A percentile compares a stretch with the other conserved stretches of the same genome.
Conservation (phyloP, 164 flowering plant genomes). For the Paratinospora sagittata region DNA sequence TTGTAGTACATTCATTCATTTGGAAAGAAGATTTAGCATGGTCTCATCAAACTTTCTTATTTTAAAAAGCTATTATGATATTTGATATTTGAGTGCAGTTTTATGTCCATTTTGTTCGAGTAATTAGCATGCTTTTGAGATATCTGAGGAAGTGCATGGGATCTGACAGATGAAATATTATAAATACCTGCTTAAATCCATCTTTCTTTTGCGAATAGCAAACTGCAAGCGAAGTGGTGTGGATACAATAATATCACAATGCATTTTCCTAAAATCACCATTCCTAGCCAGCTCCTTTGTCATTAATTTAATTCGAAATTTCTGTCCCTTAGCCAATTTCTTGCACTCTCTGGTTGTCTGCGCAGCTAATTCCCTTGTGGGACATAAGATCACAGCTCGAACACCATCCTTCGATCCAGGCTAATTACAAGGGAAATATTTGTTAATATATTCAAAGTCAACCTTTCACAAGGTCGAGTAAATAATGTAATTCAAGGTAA, state of each 20-base stretch:
- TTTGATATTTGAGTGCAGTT: background rate
- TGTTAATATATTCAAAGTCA: background rate
- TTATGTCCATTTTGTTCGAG: background rate
- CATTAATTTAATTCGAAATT: conserved; percentile 63
- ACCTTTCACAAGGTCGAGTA: background rate
- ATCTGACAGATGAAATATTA: conserved; percentile 6
- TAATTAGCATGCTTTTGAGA: background rate
- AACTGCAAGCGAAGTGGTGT: conserved; percentile 68
- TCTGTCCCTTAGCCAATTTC: conserved; percentile 73
- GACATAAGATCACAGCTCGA: conserved; percentile 83
- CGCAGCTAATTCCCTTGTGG: conserved; percentile 83
- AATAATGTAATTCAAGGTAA: background rate
- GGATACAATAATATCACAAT: conserved; percentile 65
- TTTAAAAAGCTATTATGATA: background rate
- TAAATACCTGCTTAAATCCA: conserved; percentile 78
- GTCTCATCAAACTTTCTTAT: background rate
- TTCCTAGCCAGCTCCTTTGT: conserved; percentile 55
- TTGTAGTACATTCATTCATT: background rate
- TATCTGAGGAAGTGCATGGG: background rate
- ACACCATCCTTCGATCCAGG: conserved; percentile 55
- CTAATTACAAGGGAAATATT: conserved; percentile 30
- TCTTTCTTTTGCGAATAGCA: conserved; percentile 57
- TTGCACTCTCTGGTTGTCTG: conserved; percentile 91
- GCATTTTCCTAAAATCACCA: conserved; percentile 31
- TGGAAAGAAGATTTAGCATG: background rate